Evolutionary conservation across 2,329 filamentous ascomycete species (phyloP).

Genomic region (Tolypocladium cylindrosporum): DNA sequence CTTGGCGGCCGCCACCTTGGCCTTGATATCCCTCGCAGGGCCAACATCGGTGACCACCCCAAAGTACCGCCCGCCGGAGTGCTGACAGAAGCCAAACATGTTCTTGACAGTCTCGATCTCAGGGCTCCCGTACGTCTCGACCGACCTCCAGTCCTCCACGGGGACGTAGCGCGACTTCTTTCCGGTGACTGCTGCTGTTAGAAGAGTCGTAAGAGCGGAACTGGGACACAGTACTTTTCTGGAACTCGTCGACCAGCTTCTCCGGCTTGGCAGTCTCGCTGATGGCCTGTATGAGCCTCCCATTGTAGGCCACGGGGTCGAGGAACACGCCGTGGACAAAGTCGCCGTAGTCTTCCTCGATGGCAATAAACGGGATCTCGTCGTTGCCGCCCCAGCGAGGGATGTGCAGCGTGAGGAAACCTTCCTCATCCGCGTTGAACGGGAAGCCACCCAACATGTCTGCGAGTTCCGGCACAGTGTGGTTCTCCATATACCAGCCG

Average conservation of each 20-base stretch:
- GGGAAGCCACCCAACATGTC: conserved; percentile 31
- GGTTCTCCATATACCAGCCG: conserved; percentile 33
- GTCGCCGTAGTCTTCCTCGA: conserved; percentile 32
- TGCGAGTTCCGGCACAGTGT: conserved; percentile 21
- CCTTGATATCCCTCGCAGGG: conserved; percentile 17
- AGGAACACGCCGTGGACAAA: conserved; percentile 34
- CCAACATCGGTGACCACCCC: conserved; percentile 15
- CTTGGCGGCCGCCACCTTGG: conserved; percentile 15
- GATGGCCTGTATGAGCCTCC: conserved; percentile 24
- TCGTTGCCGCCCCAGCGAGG: conserved; percentile 28
- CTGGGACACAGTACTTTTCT: conserved; percentile 7
- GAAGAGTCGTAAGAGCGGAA: no score
- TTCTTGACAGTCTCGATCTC: conserved; percentile 24
- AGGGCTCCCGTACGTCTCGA: conserved; percentile 20
- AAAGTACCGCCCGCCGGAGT: conserved; percentile 21
- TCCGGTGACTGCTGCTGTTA: conserved; percentile 16
- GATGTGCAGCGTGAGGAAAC: conserved; percentile 21
- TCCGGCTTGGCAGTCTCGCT: conserved; percentile 17
- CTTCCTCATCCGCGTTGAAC: conserved; percentile 21
- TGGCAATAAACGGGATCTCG: conserved; percentile 26
- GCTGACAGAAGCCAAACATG: conserved; percentile 25
- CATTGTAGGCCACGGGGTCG: conserved; percentile 24
- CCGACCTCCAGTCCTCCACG: conserved; percentile 19
- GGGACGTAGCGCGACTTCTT: conserved; percentile 20
- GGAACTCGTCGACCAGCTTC: conserved; percentile 19